Base-by-base conservation (phyloP, 768 basidiomycete genomes). In the Auricularia sp. region DNA sequence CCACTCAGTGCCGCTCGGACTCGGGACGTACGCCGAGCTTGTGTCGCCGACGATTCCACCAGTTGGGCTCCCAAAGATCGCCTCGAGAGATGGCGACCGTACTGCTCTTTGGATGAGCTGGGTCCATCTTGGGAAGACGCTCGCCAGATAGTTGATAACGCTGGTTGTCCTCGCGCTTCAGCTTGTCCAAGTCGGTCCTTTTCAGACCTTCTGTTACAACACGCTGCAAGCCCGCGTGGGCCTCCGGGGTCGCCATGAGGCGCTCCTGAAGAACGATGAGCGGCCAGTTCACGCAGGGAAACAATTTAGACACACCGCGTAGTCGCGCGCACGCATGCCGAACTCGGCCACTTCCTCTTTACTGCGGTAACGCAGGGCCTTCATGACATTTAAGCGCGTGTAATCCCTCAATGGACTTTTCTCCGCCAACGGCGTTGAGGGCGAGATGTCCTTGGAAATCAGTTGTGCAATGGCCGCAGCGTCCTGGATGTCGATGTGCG, bases 371-470 rank as follows among this genome's bases (percentile, higher is more conserved):
- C 44, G 62, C 10, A 73, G 63, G 2, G 68, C 70, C 67, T 70
- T 73, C 63, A 51, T 47, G 34, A 69, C 63, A 51, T 70, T 68
- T n/a, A 64, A 47, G 18, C 65, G 51, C 24, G 72, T 70, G 36
- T 68, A 13, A 4, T 37, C n/a, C 11, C 66, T 65, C 37, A 71
- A 44, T 7, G 59, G 29, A 8, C 29, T 44, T 5, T 29, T 10
- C 2, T 6, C 4, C 24, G 10, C 59, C 5, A 29, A 29, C 29
- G 56, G 29, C 3, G 65, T 18, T 1, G 21, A 10, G 3, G 51
- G 47, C 14, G 47, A 58, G 45, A 64, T n/a, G 35, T 61, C 45
- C 13, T 65, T 54, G 36, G 36, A 37, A 18, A 51, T 18, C 6
- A 51, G 14, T 16, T 21, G 47, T 18, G 47, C 14, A 51, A 51